phyloP scores from a whole-genome alignment of 2,329 filamentous ascomycete species.

The Colletotrichum sp. region DNA sequence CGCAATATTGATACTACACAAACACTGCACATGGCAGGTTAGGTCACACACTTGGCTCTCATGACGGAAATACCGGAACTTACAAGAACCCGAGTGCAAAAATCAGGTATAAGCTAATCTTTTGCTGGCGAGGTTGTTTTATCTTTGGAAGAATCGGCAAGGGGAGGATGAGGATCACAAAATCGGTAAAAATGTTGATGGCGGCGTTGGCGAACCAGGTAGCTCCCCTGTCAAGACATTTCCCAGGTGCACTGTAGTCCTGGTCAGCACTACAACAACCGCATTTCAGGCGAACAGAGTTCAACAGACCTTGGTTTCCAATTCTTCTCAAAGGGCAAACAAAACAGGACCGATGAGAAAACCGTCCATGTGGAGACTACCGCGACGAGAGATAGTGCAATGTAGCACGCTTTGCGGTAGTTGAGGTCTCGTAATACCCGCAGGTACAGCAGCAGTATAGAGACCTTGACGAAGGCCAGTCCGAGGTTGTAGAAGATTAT shows the following conservation, averaged over 20 bases:
- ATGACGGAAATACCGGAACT: neutral
- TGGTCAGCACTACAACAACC: neutral
- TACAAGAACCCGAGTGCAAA: slow-evolving; percentile 31
- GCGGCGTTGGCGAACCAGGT: slow-evolving; percentile 23
- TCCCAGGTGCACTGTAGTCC: neutral
- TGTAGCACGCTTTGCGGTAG: slow-evolving; percentile 23
- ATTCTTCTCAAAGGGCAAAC: slow-evolving; percentile 24
- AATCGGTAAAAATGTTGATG: slow-evolving; percentile 28
- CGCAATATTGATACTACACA: slow-evolving; percentile 29
- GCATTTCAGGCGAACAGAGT: accelerated
- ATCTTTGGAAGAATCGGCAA: slow-evolving; percentile 27
- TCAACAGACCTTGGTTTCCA: slow-evolving; percentile 16
- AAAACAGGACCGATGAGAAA: slow-evolving; percentile 23
- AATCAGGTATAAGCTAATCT: slow-evolving; percentile 24
- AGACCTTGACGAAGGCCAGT: slow-evolving; percentile 27
- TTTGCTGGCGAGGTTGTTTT: slow-evolving; percentile 23
- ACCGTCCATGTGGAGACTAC: slow-evolving; percentile 21
- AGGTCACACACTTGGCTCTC: neutral
- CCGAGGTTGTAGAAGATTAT: slow-evolving; percentile 26
- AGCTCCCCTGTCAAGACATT: neutral
- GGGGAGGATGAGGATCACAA: slow-evolving; percentile 29
- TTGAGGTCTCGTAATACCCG: slow-evolving; percentile 27
- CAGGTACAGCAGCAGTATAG: slow-evolving; percentile 29
- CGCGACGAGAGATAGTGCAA: slow-evolving; percentile 19
- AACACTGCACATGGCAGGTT: slow-evolving; percentile 10